A percentile compares a stretch with the other conserved stretches of the same genome.
phyloP scores from a whole-genome alignment of 495 filamentous ascomycete species.

The Xylaria flabelliformis region DNA sequence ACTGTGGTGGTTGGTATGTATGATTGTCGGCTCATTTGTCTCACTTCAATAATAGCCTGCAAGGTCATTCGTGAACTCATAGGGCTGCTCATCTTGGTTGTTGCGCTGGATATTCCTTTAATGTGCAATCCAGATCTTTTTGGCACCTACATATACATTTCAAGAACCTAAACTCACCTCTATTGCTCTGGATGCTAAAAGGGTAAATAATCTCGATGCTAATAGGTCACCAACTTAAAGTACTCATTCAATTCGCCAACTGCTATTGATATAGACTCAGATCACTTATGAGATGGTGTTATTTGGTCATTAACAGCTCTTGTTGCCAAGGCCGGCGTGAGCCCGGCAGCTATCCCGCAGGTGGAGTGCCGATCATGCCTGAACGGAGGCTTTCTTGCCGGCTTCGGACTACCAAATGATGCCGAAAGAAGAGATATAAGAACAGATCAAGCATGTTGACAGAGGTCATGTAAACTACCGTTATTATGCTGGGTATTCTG shows the following conservation, averaged over 20 bases:
- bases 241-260: constrained; percentile 58
- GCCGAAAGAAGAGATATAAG: background rate
- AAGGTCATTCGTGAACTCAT: constrained; percentile 47
- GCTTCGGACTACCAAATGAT: constrained; percentile 11
- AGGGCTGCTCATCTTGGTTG: constrained; percentile 60
- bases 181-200: background rate
- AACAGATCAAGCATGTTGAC: background rate
- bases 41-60: constrained; percentile 39
- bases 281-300: constrained; percentile 62
- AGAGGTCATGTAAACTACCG: background rate
- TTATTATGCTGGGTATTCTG: background rate
- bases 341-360: constrained; percentile 1
- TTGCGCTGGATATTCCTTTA: constrained; percentile 50
- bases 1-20: constrained; percentile 58
- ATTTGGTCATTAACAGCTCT: constrained; percentile 57
- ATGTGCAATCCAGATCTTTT: constrained; percentile 5
- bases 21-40: constrained; percentile 65
- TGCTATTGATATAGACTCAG: constrained; percentile 56
- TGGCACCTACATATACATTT: background rate
- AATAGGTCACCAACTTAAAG: background rate
- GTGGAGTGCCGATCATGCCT: constrained; percentile 25
- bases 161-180: background rate
- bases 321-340: constrained; percentile 2
- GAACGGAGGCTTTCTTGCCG: constrained; percentile 23
- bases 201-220: constrained; percentile 32